Conservation (phyloP, 2,329 filamentous ascomycete genomes). For the Stenocarpella maydis region DNA sequence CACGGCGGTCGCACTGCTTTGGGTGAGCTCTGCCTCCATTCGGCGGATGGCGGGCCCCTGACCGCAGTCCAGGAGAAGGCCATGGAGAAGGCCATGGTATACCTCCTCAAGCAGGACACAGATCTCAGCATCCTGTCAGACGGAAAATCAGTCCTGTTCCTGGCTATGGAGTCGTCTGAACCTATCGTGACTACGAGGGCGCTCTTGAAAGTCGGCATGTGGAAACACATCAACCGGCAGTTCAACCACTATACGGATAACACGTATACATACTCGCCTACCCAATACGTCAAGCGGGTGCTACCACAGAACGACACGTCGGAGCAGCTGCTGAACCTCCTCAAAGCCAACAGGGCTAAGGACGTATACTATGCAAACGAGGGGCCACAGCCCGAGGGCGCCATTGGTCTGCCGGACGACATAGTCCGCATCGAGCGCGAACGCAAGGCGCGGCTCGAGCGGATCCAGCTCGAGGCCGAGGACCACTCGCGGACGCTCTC, state of each 20-base stretch:
- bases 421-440: slow-evolving; percentile 59
- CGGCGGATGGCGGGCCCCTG: slow-evolving; percentile 55
- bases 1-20: slow-evolving; percentile 70
- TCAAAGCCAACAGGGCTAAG: slow-evolving; percentile 59
- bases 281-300: slow-evolving; percentile 66
- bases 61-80: slow-evolving; percentile 57
- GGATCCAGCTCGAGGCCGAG: slow-evolving; percentile 55
- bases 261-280: slow-evolving; percentile 67
- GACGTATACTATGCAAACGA: slow-evolving; percentile 64
- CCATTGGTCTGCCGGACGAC: slow-evolving; percentile 60
- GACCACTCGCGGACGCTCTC: slow-evolving; percentile 58
- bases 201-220: slow-evolving; percentile 69
- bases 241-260: slow-evolving; percentile 63
- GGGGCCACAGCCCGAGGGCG: slow-evolving; percentile 62
- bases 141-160: slow-evolving; percentile 66
- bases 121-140: slow-evolving; percentile 64
- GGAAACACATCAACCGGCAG: slow-evolving; percentile 69
- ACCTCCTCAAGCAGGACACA: slow-evolving; percentile 64
- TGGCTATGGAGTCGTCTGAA: slow-evolving; percentile 66
- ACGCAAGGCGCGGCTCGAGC: slow-evolving; percentile 56
- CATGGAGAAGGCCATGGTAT: slow-evolving; percentile 65
- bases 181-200: slow-evolving; percentile 63
- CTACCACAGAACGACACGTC: slow-evolving; percentile 48
- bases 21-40: slow-evolving; percentile 68
- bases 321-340: slow-evolving; percentile 54